Evolutionary conservation across 108 stramenopile genomes (phyloP).

Genomic region (Thalassiosira profunda): DNA sequence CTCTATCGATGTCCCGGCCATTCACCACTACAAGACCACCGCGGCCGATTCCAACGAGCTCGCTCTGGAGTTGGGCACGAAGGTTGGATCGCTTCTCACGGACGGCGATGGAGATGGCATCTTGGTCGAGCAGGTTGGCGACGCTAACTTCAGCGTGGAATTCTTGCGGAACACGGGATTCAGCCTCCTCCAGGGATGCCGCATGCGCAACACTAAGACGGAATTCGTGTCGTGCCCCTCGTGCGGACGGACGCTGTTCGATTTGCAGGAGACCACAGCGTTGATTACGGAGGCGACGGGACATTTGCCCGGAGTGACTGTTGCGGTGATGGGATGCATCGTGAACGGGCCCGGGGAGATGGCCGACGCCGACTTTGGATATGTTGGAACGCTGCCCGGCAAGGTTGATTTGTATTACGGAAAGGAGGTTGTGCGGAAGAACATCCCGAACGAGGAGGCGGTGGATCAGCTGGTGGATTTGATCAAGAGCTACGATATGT

Average conservation of each 20-base stretch:
- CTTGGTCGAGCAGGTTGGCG: constrained; percentile 84
- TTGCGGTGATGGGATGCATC: constrained; percentile 99
- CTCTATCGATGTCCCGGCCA: constrained; percentile 76
- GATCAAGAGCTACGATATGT: constrained; percentile 97
- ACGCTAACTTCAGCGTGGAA: constrained; percentile 74
- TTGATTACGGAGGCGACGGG: constrained; percentile 92
- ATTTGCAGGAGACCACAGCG: constrained; percentile 97
- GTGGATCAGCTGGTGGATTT: constrained; percentile 91
- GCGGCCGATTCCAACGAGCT: constrained; percentile 84
- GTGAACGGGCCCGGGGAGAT: constrained; percentile 99
- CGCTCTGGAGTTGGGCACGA: constrained; percentile 85
- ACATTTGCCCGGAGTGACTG: constrained; percentile 96
- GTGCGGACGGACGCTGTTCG: constrained; percentile 97
- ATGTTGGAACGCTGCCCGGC: constrained; percentile 96
- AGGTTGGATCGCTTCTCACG: constrained; percentile 85
- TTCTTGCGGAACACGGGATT: constrained; percentile 90
- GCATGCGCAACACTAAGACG: constrained; percentile 98
- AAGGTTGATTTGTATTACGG: constrained; percentile 97
- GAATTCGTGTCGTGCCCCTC: constrained; percentile 98
- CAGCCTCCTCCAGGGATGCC: constrained; percentile 93
- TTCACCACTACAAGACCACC: constrained; percentile 86
- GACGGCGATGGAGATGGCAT: constrained; percentile 96
- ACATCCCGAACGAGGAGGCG: constrained; percentile 94
- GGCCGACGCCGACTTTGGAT: constrained; percentile 99
- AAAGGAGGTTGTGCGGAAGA: constrained; percentile 95